These are phyloP conservation scores for Apiospora arundinis DNA, from an alignment of 2,329 filamentous ascomycete genomes.

Conservation along the genomic window DNA sequence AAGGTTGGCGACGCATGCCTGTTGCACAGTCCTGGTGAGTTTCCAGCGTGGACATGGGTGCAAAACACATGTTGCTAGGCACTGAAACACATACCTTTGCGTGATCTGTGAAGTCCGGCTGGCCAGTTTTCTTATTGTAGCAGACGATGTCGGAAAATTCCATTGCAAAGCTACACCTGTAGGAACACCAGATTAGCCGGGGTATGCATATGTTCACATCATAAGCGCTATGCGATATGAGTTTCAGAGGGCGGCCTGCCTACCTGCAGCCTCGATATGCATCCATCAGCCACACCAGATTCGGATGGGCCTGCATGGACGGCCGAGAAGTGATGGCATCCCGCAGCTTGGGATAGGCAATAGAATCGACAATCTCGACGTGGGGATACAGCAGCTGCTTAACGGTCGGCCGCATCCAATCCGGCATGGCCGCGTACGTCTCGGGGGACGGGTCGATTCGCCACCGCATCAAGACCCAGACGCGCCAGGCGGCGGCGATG, in stretches of 20 bases:
- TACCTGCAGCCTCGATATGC: constrained; percentile 9
- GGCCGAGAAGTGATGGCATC: constrained; percentile 4
- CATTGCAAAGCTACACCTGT: background rate
- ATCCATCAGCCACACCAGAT: constrained; percentile 13
- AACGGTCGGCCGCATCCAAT: constrained; percentile 7
- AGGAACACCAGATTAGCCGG: background rate
- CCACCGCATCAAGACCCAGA: constrained; percentile 17
- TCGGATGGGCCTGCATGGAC: constrained; percentile 11
- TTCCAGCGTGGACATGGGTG: background rate
- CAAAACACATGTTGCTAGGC: background rate
- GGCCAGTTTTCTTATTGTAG: constrained; percentile 3
- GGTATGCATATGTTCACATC: background rate
- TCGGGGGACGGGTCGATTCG: constrained; percentile 12
- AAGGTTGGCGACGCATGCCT: constrained; percentile 5
- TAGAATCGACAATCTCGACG: constrained; percentile 13
- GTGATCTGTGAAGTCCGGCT: constrained; percentile 6
- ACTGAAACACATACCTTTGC: constrained; percentile 7
- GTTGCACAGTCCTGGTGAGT: background rate
- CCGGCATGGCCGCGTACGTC: constrained; percentile 18
- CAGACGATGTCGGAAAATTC: background rate
- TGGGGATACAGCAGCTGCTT: constrained; percentile 16
- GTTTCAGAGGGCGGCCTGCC: background rate
- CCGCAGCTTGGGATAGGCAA: constrained; percentile 3
- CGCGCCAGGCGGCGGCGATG: constrained; percentile 17
- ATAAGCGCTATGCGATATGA: background rate